Conservation (phyloP, 176 grass and related monocot genomes). For the Eremochloa ophiuroides region DNA sequence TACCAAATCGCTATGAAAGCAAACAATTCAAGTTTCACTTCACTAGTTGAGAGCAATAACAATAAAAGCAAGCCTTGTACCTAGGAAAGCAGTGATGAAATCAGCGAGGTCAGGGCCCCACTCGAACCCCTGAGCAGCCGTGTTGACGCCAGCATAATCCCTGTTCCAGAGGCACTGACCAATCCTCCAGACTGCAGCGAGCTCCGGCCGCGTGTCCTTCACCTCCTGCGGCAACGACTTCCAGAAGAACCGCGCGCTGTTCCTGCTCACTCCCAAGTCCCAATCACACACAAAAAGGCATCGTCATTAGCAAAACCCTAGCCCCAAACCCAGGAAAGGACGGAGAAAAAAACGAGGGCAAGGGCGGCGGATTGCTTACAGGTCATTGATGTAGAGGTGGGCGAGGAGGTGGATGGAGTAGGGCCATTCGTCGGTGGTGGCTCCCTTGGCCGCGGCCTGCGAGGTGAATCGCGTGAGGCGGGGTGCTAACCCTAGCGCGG, state of each 20-base stretch:
- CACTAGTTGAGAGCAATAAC: no score
- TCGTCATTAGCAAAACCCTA: slow-evolving; percentile 10
- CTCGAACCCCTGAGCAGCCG: slow-evolving; percentile 50
- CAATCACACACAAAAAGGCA: neutral
- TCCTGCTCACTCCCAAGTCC: slow-evolving; percentile 34
- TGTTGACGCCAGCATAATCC: slow-evolving; percentile 65
- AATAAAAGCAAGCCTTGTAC: slow-evolving; percentile 16
- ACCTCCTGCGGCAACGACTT: slow-evolving; percentile 71
- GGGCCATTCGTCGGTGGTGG: slow-evolving; percentile 71
- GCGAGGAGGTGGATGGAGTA: slow-evolving; percentile 81
- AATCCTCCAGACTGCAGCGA: slow-evolving; percentile 67
- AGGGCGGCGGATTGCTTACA: slow-evolving; percentile 29
- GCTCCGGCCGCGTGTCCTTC: slow-evolving; percentile 73
- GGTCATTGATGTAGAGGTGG: slow-evolving; percentile 72
- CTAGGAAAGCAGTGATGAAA: slow-evolving; percentile 67
- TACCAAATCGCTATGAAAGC: neutral
- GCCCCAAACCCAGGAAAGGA: neutral
- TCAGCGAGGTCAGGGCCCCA: slow-evolving; percentile 57
- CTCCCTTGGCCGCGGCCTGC: slow-evolving; percentile 59
- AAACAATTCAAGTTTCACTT: neutral
- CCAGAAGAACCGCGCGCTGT: slow-evolving; percentile 83
- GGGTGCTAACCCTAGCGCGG: slow-evolving; percentile 10
- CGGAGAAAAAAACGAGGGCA: neutral
- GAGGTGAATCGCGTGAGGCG: neutral
- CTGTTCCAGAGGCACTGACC: slow-evolving; percentile 88